Evolutionary conservation across 192 early-diverging fungal genomes (phyloP).

Genomic region (Podila epigama): DNA sequence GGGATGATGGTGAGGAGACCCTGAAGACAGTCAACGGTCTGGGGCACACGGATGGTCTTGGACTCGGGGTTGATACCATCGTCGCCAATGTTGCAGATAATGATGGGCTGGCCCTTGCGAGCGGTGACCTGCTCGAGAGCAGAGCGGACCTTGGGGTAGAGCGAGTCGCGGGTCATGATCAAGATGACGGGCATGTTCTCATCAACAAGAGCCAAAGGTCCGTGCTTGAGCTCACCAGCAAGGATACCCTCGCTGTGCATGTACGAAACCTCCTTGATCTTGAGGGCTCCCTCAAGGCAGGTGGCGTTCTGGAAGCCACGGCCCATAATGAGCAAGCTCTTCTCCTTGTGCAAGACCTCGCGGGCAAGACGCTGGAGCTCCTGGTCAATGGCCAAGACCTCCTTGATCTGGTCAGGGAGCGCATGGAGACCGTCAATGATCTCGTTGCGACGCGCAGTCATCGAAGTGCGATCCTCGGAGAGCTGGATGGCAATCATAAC

Average conservation of each 20-base stretch:
- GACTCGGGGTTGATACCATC: conserved; percentile 72
- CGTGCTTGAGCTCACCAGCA: conserved; percentile 99
- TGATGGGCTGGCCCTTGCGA: conserved; percentile 93
- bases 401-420: conserved; percentile 93
- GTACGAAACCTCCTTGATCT: conserved; percentile 99
- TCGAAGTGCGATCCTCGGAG: conserved; percentile 89
- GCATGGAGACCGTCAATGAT: conserved; percentile 94
- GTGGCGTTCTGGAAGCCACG: conserved; percentile 99
- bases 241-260: conserved; percentile 99
- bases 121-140: conserved; percentile 97
- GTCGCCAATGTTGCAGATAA: conserved; percentile 95
- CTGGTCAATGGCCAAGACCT: conserved; percentile 85
- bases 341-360: conserved; percentile 83
- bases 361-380: conserved; percentile 84
- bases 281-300: conserved; percentile 96
- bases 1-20: conserved; percentile 95
- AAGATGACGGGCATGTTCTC: conserved; percentile 97
- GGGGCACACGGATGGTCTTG: conserved; percentile 87
- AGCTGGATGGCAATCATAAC: conserved; percentile 99
- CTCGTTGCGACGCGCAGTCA: conserved; percentile 84
- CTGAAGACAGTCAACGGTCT: conserved; percentile 88
- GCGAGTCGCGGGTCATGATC: conserved; percentile 96
- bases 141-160: conserved; percentile 91
- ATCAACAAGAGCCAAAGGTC: conserved; percentile 95
- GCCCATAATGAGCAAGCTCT: conserved; percentile 93